Evolutionary conservation across 352 stramenopile species (phyloP), one percentile per base, ranked within the genome.

Genomic region (Phytophthora megakarya): DNA sequence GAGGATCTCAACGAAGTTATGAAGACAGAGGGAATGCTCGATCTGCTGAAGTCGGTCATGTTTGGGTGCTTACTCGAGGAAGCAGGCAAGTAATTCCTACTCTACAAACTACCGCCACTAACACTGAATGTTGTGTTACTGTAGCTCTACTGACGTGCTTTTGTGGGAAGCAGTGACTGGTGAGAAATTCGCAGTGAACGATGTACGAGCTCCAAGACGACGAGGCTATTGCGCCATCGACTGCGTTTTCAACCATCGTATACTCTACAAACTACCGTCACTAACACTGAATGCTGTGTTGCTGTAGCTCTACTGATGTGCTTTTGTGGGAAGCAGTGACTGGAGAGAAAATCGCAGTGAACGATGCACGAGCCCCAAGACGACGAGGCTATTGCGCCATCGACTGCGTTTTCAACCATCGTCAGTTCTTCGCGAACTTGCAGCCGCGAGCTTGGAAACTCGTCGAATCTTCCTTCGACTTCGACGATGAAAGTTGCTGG

Each of bases 331-430:
- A 96, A 53, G 70, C 79, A 2, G 48, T 89, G 3, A 92, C 80
- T 0, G 85, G 84, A 5, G 78, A 95, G 21, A 78, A 79, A 40
- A 70, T 87, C n/a, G 53, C 58, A 1, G 54, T 81, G 6, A 66
- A 65, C 16, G 70, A 64, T 15, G 10, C 45, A 1, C 46, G 50
- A 7, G 39, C 43, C 2, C 43, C 18, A 61, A 62, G 25, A 39
- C 60, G 66, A 21, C 73, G 76, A 19, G 73, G 68, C 30, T 97
- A 94, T 61, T 72, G 76, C 56, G 66, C 75, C 7, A 78, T 97
- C 26, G 88, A 92, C 55, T 97, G 90, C 51, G 70, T 90, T 10
- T 97, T 97, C 67, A 96, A 82, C 58, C 48, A 86, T 56, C 64
- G 58, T 7, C 60, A 74, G 37, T 90, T 96, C 44, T 92, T 83